Evolutionary conservation across 2,329 filamentous ascomycete species (phyloP).

Genomic region (Neocucurbitaria cava): DNA sequence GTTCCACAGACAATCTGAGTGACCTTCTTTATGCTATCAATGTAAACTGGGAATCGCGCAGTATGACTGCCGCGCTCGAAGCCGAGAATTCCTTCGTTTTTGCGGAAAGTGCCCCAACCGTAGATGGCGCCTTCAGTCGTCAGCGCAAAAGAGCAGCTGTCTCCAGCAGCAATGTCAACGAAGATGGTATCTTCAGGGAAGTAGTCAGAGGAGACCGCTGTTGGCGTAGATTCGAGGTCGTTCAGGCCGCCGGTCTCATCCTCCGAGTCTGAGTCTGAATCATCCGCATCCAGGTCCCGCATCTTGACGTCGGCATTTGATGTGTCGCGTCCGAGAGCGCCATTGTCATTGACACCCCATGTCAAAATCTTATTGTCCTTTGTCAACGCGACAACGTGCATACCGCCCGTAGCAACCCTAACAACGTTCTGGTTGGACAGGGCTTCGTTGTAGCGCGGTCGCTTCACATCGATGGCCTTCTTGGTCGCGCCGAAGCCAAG

Average conservation of each 20-base stretch:
- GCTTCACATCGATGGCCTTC: conserved; percentile 74
- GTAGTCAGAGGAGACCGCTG: conserved; percentile 60
- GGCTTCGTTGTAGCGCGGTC: conserved; percentile 72
- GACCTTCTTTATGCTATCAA: conserved; percentile 71
- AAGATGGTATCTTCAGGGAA: conserved; percentile 70
- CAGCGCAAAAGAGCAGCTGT: conserved; percentile 78
- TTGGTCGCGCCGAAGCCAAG: conserved; percentile 76
- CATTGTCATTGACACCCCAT: conserved; percentile 89
- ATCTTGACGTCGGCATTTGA: conserved; percentile 67
- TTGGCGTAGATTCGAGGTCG: conserved; percentile 73
- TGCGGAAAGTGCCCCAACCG: conserved; percentile 83
- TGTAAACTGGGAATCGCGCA: conserved; percentile 57
- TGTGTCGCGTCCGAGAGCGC: conserved; percentile 78
- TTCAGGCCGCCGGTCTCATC: conserved; percentile 71
- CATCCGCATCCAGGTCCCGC: conserved; percentile 60
- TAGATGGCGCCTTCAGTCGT: conserved; percentile 79
- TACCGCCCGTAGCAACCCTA: conserved; percentile 78
- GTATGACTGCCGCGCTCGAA: conserved; percentile 59
- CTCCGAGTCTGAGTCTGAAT: conserved; percentile 53
- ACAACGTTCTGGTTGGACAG: conserved; percentile 71
- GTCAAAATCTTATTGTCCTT: conserved; percentile 82
- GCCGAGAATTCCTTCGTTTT: conserved; percentile 70
- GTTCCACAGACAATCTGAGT: conserved; percentile 69
- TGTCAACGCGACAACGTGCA: conserved; percentile 81
- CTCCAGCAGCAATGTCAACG: conserved; percentile 72